These are phyloP conservation scores for Linaria vulgaris DNA, from an alignment of 257 asterid species.

Conservation along the genomic window DNA sequence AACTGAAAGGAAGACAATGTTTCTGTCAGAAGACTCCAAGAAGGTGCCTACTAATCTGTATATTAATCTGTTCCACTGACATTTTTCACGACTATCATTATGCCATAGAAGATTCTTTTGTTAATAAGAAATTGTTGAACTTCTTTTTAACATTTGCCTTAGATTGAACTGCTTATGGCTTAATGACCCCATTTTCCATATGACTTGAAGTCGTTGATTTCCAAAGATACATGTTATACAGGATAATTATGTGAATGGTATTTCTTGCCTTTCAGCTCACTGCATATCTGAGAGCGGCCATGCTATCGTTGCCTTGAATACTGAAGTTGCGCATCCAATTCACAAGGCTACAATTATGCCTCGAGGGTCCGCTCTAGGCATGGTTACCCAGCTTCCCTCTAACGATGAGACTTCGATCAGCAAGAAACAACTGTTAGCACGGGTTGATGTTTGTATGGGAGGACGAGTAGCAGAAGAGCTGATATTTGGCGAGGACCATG, in stretches of 20 bases:
- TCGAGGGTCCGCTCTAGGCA: constrained; percentile 91
- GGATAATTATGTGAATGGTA: not conserved
- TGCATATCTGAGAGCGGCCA: constrained; percentile 97
- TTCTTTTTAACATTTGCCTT: no score
- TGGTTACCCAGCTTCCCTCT: constrained; percentile 98
- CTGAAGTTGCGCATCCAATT: constrained; percentile 96
- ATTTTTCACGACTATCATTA: no score
- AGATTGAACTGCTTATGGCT: no score
- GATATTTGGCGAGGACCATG: constrained; percentile 78
- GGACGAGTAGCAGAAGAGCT: constrained; percentile 98
- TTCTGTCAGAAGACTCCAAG: constrained; percentile 84
- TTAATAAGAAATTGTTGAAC: no score
- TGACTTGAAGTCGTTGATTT: no score
- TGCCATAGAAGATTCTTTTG: no score
- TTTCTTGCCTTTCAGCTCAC: constrained; percentile 61
- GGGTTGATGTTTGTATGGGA: constrained; percentile 98
- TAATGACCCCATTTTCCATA: no score
- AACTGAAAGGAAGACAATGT: constrained; percentile 97
- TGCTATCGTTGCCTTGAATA: constrained; percentile 90
- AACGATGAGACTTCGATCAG: constrained; percentile 87
- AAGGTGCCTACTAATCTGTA: constrained; percentile 51
- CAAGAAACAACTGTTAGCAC: constrained; percentile 93
- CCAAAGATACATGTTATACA: no score
- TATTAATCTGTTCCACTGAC: not conserved
- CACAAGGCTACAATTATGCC: constrained; percentile 98